Evolutionary conservation across 169 alveolate species (phyloP), one percentile per base, ranked within the genome.

Genomic region (Cryptosporidium andersoni): DNA sequence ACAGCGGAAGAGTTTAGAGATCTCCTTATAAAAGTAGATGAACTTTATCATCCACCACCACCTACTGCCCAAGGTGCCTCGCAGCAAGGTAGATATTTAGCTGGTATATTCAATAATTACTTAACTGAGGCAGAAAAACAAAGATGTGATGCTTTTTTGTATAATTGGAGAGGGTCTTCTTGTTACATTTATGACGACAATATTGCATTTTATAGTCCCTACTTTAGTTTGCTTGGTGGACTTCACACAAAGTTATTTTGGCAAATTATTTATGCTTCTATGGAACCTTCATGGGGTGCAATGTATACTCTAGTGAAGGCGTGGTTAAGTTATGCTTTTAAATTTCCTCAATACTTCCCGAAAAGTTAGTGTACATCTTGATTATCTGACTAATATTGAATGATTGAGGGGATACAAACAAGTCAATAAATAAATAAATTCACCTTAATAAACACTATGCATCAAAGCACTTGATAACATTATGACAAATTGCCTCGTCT

Each of bases 51-150:
- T 37, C 63, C 92, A 9, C 92, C 92, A 14, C 88, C 91, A 1
- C 92, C 91, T 6, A 88, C 92, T 37, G 92, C 92, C 8, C 92
- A 90, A 65, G 74, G 82, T 25, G 92, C 92, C 2, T 48, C 89
- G 25, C 91, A 90, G 56, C 91, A 65, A 43, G 92, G 92, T 8
- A 43, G 51, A n/a, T 90, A 90, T 80, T 74, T 90, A 14, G 92
- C 90, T 3, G 25, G 66, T 37, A 11, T 51, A 12, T 88, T 90
- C 66, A 90, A 88, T 64, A 9, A 60, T 11, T 39, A 12, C 48
- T 63, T 64, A 39, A 36, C 74, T 6, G 74, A 47, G 2, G 40
- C 36, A 5, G 91, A 55, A 14, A 89, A 66, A 8, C 52, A 80
- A 47, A 64, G 58, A 36, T 88, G 91, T 12, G 92, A 92, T 9